A percentile compares a stretch with the other conserved stretches of the same genome.
phyloP scores from a whole-genome alignment of 2,329 filamentous ascomycete species.

The Stemphylium lycopersici region DNA sequence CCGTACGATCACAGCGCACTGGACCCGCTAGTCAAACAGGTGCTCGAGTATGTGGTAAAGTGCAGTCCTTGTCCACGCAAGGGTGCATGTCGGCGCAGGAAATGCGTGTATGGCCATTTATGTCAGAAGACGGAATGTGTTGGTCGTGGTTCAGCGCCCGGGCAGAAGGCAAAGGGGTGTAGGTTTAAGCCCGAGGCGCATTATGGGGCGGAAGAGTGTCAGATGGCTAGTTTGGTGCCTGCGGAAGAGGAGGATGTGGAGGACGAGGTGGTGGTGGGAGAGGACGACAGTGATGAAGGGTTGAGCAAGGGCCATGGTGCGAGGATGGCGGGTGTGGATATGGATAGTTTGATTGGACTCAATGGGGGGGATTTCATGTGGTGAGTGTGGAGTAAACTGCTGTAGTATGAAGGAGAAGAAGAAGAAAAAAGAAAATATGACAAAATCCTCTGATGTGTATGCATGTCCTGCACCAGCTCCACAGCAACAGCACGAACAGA shows the following conservation, averaged over 20 bases:
- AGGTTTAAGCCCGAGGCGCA: conserved; percentile 34
- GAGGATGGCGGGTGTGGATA: neutral
- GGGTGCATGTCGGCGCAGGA: conserved; percentile 50
- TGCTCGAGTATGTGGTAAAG: conserved; percentile 54
- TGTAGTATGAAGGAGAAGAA: no score
- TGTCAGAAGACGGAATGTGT: conserved; percentile 46
- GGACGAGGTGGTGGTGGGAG: neutral
- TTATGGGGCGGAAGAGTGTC: conserved; percentile 23
- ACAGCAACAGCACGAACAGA: no score
- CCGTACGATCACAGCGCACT: conserved; percentile 56
- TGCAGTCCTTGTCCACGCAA: conserved; percentile 52
- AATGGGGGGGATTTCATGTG: neutral
- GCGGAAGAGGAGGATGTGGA: conserved; percentile 2
- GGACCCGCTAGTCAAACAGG: conserved; percentile 47
- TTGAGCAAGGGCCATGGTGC: neutral
- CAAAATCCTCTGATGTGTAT: no score
- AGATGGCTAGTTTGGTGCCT: conserved; percentile 28
- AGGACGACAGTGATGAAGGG: no score
- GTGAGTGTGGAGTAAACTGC: neutral
- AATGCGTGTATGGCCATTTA: conserved; percentile 57
- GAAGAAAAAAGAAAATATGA: no score
- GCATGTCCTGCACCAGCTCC: no score
- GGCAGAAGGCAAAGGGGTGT: conserved; percentile 24
- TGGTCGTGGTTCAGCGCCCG: conserved; percentile 14
- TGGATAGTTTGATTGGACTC: neutral